phyloP scores from a whole-genome alignment of 495 filamentous ascomycete genomes.

The Talaromyces borbonicus region DNA sequence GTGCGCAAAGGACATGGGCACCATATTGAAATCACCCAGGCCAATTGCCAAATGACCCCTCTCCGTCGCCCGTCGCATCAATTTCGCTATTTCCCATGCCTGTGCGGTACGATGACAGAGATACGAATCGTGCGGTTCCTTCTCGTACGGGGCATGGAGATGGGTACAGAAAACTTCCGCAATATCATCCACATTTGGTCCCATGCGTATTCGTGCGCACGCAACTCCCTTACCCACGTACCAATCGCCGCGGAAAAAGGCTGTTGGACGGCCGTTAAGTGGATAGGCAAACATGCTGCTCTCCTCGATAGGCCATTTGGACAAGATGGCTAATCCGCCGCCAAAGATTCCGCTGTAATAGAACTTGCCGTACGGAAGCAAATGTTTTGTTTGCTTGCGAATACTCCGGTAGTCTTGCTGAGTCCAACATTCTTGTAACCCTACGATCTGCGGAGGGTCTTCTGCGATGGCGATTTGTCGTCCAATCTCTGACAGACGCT shows the following conservation, averaged over 20 bases:
- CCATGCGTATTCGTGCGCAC: constrained; percentile 68
- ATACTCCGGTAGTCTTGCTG: constrained; percentile 82
- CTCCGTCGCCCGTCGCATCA: constrained; percentile 77
- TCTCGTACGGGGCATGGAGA: constrained; percentile 85
- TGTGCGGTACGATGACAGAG: constrained; percentile 84
- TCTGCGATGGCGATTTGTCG: constrained; percentile 54
- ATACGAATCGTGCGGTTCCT: constrained; percentile 72
- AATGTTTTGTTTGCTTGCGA: constrained; percentile 57
- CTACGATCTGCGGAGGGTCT: constrained; percentile 76
- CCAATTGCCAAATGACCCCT: constrained; percentile 77
- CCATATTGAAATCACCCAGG: constrained; percentile 92
- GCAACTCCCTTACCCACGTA: constrained; percentile 89
- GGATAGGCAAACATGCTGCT: constrained; percentile 78
- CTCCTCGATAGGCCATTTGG: constrained; percentile 92
- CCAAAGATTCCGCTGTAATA: constrained; percentile 86
- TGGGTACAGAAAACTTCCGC: constrained; percentile 91
- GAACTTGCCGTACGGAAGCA: constrained; percentile 92
- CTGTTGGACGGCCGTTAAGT: constrained; percentile 87
- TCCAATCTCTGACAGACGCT: constrained; percentile 78
- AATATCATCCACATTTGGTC: constrained; percentile 54
- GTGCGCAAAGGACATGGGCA: constrained; percentile 80
- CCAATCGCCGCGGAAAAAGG: constrained; percentile 92
- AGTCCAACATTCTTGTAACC: constrained; percentile 92
- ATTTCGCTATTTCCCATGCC: constrained; percentile 93
- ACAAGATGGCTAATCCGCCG: constrained; percentile 84